Evolutionary conservation across 1,139 yeast species (phyloP).

Genomic region (Pichia sp.): DNA sequence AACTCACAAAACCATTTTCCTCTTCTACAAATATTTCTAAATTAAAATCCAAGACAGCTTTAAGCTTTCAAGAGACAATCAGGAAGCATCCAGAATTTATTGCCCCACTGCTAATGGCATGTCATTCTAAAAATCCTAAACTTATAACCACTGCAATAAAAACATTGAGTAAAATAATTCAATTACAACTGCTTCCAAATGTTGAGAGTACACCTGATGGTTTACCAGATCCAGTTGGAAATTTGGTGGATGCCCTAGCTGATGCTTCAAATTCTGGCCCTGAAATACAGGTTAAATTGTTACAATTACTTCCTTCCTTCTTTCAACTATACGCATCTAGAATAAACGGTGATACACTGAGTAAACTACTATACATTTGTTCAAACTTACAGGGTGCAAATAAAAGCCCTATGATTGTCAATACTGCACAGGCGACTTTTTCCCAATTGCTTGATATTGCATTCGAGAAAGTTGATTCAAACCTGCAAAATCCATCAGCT

Average conservation of each 20-base stretch:
- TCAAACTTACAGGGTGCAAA: conserved; percentile 63
- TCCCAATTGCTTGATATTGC: conserved; percentile 76
- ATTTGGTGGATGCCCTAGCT: conserved; percentile 57
- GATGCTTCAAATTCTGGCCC: conserved; percentile 73
- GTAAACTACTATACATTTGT: conserved; percentile 62
- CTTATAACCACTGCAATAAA: conserved; percentile 67
- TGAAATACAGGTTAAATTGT: conserved; percentile 81
- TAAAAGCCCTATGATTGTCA: conserved; percentile 72
- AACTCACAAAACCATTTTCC: conserved; percentile 31
- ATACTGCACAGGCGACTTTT: conserved; percentile 88
- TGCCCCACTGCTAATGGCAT: conserved; percentile 66
- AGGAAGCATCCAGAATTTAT: conserved; percentile 46
- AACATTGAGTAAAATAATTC: conserved; percentile 55
- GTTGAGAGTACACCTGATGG: conserved; percentile 4
- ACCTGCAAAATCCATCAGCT: conserved; percentile 16
- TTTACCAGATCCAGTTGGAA: conserved; percentile 37
- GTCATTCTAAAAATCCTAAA: conserved; percentile 70
- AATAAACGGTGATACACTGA: conserved; percentile 51
- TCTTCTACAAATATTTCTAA: background rate
- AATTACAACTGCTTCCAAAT: conserved; percentile 45
- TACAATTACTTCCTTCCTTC: conserved; percentile 76
- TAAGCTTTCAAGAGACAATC: conserved; percentile 27
- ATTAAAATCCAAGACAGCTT: conserved; percentile 10
- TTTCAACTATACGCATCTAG: conserved; percentile 55
- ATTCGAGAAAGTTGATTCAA: conserved; percentile 51